Evolutionary conservation across 139 green algal species (phyloP), one percentile per base, ranked within the genome.

Genomic region (Chlamydomonas sphaeroides): DNA sequence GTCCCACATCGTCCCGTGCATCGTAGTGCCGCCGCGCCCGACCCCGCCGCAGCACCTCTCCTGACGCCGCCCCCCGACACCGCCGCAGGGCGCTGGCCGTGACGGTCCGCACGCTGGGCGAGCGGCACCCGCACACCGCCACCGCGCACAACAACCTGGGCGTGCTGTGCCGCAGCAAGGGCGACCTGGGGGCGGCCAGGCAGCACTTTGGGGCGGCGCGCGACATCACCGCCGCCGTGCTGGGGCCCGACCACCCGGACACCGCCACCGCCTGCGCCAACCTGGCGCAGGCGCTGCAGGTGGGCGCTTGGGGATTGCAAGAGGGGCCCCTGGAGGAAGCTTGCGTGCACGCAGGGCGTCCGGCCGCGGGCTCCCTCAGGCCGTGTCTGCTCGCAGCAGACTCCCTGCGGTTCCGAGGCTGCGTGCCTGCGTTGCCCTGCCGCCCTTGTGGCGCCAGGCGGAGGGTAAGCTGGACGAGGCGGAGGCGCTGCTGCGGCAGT

Each of bases 81-180:
- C 32, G 36, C 0, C 38, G 57, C 56, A 79, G 74, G 30, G 45
- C 74, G 0, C 41, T 81, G 59, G 59, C 71, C 3, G 61, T 71
- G 15, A 72, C 74, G 11, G 17, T 32, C 0, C n/a, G 42, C 41
- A 51, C 61, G 18, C 62, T 81, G 61, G 74, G 74, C n/a, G 61
- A 71, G n/a, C 28, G 20, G 28, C 74, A 81, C 62, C 41, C 74
- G 30, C 74, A 81, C 59, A 71, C 61, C 21, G 74, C 74, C 61
- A 81, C 74, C 59, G 33, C 39, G 41, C 57, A 72, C 74, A 71
- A 61, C 74, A 81, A 81, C 39, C 74, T 81, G 32, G 74, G 74
- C 25, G 41, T 81, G 61, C 59, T 81, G 74, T 81, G 68, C 61
- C 74, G 74, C n/a, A 45, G 41, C 15, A 20, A n/a, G 0, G 74